Conservation (phyloP, 2,329 filamentous ascomycete species). For the Didymella pomorum region DNA sequence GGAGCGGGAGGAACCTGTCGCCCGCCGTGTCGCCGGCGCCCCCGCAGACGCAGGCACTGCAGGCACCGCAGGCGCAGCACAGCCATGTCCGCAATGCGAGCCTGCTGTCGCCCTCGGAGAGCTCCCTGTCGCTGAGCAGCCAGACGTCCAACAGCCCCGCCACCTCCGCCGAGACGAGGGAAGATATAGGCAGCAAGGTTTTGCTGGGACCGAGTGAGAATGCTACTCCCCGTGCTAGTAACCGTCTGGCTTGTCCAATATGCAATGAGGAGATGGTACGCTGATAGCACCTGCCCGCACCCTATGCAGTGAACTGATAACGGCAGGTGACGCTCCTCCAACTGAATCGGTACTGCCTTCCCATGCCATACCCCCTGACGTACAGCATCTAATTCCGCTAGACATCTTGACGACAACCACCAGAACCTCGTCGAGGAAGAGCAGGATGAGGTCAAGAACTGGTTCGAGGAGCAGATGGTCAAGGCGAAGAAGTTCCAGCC, state of each 20-base stretch:
- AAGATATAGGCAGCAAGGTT: constrained; percentile 83
- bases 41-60: constrained; percentile 38
- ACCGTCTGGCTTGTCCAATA: constrained; percentile 90
- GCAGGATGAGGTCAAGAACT: constrained; percentile 94
- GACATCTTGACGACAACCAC: constrained; percentile 86
- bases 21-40: constrained; percentile 59
- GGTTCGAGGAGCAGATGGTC: constrained; percentile 93
- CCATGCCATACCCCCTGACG: background rate
- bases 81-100: constrained; percentile 54
- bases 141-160: constrained; percentile 75
- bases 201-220: constrained; percentile 69
- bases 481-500: constrained; percentile 95
- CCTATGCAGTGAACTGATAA: constrained; percentile 36
- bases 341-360: constrained; percentile 66
- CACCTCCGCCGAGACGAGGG: constrained; percentile 69
- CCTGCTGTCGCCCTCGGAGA: constrained; percentile 69
- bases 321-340: constrained; percentile 85
- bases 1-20: constrained; percentile 82
- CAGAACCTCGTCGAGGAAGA: constrained; percentile 87
- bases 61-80: constrained; percentile 32
- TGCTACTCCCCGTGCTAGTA: constrained; percentile 64
- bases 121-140: constrained; percentile 80
- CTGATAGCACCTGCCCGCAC: constrained; percentile 25
- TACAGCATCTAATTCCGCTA: constrained; percentile 43
- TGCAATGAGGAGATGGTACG: constrained; percentile 96